Percentiles rank a stretch among this genome's conserved stretches.
These are phyloP conservation scores for Fonsecaea nubica DNA, from an alignment of 2,329 filamentous ascomycete species.

Conservation along the genomic window DNA sequence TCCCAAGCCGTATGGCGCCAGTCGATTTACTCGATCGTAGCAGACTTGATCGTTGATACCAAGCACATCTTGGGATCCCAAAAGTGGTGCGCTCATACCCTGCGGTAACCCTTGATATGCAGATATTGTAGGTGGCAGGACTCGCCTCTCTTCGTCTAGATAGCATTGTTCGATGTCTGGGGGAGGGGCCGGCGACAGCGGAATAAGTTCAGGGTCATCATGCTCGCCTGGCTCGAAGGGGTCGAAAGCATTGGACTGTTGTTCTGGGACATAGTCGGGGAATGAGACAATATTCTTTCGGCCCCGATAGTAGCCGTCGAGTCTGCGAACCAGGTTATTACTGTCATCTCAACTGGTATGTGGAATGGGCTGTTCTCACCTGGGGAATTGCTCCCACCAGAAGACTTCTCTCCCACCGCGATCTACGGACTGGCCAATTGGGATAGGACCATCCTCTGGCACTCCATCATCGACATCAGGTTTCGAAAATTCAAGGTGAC, in stretches of 20 bases:
- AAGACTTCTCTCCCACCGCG: slow-evolving; percentile 38
- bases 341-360: neutral
- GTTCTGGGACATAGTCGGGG: slow-evolving; percentile 34
- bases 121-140: slow-evolving; percentile 30
- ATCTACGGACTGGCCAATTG: slow-evolving; percentile 33
- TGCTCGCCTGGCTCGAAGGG: slow-evolving; percentile 20
- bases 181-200: slow-evolving; percentile 5
- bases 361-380: slow-evolving; percentile 16
- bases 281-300: slow-evolving; percentile 34
- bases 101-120: slow-evolving; percentile 38
- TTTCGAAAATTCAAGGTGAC: neutral
- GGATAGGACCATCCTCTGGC: slow-evolving; percentile 29
- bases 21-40: slow-evolving; percentile 72
- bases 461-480: slow-evolving; percentile 5
- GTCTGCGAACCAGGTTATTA: slow-evolving; percentile 14
- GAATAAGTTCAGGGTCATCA: slow-evolving; percentile 19
- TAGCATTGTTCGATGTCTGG: slow-evolving; percentile 29
- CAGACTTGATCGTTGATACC: slow-evolving; percentile 69
- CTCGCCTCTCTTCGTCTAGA: slow-evolving; percentile 31
- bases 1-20: slow-evolving; percentile 61
- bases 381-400: slow-evolving; percentile 41
- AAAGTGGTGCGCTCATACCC: slow-evolving; percentile 53
- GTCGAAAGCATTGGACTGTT: slow-evolving; percentile 25
- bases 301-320: slow-evolving; percentile 34
- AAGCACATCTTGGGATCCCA: slow-evolving; percentile 68